Base-by-base conservation (phyloP, 2,329 filamentous ascomycete genomes). In the Colletotrichum somersetense region DNA sequence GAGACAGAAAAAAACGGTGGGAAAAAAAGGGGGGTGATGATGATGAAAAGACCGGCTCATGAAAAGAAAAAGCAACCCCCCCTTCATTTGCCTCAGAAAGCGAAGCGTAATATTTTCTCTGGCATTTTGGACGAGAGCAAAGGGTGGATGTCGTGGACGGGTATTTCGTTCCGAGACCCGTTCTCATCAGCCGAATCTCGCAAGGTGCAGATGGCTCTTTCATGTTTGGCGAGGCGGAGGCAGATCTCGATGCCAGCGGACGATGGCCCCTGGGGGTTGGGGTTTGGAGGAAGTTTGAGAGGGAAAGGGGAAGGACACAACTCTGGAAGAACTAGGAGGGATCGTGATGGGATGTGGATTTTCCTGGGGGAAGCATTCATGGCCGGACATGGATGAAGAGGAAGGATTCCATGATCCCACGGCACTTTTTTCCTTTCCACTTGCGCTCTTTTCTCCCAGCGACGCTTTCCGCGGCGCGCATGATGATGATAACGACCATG, bases 401-500 rank as follows among this genome's bases (percentile, higher is more conserved):
- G 42, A 61, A 35, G 64, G 55, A 44, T 42, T 14, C 6, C n/a
- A 62, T 48, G 40, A 57, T 53, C 20, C 48, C 18, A 46, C 14
- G 23, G 38, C 55, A 12, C 6, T 12, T 18, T 38, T 18, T 55
- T 40, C 20, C 26, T 50, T n/a, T 63, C 35, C 20, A 12, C 20
- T 23, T 8, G 7, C 12, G 14, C 33, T 8, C n/a, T 35, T 64
- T 55, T 16, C 55, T 55, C 14, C 16, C 18, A 20, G 66, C 44
- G 46, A 55, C 65, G 52, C 59, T 30, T 58, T 63, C 33, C 46
- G 42, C 52, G 42, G 23, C 59, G 53, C 59, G 18, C 23, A 72
- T 44, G 70, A 72, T 68, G 48, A 69, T 63, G 66, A 72, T 69
- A 57, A 72, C 53, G 70, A 69, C 66, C 23, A 63, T 53, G 20